phyloP scores from a whole-genome alignment of 208 protist species.

The Vickermania ingenoplastis region DNA sequence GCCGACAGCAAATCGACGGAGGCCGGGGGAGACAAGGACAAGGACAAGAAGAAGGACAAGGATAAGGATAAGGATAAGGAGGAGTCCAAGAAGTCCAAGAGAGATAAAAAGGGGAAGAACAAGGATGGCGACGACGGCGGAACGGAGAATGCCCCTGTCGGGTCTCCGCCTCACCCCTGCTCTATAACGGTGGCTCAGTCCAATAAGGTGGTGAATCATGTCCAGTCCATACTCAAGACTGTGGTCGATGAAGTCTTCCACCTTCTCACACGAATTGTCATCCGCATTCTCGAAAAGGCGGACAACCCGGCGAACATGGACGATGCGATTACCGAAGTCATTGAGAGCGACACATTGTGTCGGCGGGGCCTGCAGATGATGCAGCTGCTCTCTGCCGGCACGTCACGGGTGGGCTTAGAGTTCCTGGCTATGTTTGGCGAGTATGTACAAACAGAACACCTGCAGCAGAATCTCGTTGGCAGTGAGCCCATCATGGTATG shows the following conservation, averaged over 20 bases:
- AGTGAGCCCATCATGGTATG: background rate
- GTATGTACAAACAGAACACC: slow-evolving; percentile 1
- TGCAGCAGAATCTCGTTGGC: background rate
- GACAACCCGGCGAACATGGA: background rate
- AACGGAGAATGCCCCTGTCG: background rate
- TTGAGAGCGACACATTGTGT: background rate
- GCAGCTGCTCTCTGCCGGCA: slow-evolving; percentile 3
- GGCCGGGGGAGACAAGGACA: background rate
- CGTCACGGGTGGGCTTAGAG: background rate
- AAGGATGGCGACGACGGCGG: background rate
- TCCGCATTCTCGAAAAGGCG: background rate
- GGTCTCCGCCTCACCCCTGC: background rate
- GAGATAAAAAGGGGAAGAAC: no score
- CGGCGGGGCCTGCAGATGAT: slow-evolving; percentile 1
- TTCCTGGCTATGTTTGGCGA: background rate
- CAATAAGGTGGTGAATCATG: slow-evolving; percentile 1
- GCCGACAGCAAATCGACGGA: background rate
- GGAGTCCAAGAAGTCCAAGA: background rate
- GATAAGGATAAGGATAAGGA: background rate
- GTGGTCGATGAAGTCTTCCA: background rate
- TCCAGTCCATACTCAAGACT: background rate
- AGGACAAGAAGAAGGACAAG: background rate
- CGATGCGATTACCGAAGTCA: background rate
- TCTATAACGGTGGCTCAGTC: background rate
- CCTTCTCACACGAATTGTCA: background rate